Evolutionary conservation across 2,329 filamentous ascomycete genomes (phyloP), one percentile per base, ranked within the genome.

Genomic region (Pseudocercospora ulei): DNA sequence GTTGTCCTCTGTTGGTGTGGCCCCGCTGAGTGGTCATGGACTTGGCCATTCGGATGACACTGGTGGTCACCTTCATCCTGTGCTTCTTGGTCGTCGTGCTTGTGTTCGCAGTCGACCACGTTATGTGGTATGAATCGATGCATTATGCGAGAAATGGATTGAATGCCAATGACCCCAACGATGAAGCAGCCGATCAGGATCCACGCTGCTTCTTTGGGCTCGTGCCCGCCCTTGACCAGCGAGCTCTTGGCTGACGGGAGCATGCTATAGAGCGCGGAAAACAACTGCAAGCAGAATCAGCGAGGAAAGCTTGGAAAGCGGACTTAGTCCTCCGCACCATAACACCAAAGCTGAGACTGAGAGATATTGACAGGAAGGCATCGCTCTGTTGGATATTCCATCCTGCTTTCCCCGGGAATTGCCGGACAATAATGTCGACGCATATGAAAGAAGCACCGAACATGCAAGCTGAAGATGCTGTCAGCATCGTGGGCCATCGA

Each of bases 271-370:
- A 96, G 65, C 1, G 88, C 79, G 22, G 87, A 94, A 62, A 94
- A 95, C 25, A 94, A 73, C 86, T 94, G 53, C 3, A 35, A 18
- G 50, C 19, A 51, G 47, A 18, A 34, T 17, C 19, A 31, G 28
- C 14, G 23, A 28, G 4, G 22, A 12, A 16, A 30, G 5, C 7
- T 19, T 16, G 3, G 8, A n/a, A 18, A 2, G 29, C 23, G 19
- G 13, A 18, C 20, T 18, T 22, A 12, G 5, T 17, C 16, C 20
- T 39, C 14, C 75, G 49, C 62, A 94, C 87, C 86, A 98, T 93
- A 29, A 96, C 87, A 27, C 90, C 88, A 51, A 94, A 94, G 59
- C 86, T 95, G 48, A 98, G 65, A 62, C 87, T 94, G 44, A 96
- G 65, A 0, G 88, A 95, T 13, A 78, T 77, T 1, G 87, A 87